A percentile compares a stretch with the other conserved stretches of the same genome.
Conservation (phyloP, 169 alveolate species). For the Babesia gibsoni region DNA sequence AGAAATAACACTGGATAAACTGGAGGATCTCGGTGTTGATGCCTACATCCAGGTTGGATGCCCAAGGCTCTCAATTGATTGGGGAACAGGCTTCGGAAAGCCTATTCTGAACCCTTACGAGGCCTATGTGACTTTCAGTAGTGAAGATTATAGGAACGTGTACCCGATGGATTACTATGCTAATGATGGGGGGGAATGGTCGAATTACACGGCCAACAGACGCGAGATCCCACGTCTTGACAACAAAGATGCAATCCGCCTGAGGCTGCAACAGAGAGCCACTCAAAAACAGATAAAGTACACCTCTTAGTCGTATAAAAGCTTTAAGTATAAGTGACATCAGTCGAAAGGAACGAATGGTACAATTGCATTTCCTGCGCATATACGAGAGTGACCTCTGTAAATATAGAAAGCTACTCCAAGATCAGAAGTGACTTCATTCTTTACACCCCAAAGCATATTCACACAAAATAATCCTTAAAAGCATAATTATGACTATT, state of each 20-base stretch:
- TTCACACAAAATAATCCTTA: too few relatives aligned
- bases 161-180: conserved; percentile 91
- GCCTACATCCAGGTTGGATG: conserved; percentile 91
- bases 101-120: conserved; percentile 97
- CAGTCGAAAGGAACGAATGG: too few relatives aligned
- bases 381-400: too few relatives aligned
- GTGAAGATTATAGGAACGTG: conserved; percentile 58
- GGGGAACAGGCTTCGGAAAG: conserved; percentile 92
- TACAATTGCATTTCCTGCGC: too few relatives aligned
- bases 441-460: too few relatives aligned
- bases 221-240: conserved; percentile 6
- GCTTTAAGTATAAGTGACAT: too few relatives aligned
- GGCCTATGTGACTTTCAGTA: conserved; percentile 91
- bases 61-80: conserved; percentile 98
- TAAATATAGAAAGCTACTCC: too few relatives aligned
- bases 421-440: too few relatives aligned
- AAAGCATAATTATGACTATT: too few relatives aligned
- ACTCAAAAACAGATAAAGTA: conserved; percentile 1
- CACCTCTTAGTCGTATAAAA: neutral
- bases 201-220: conserved; percentile 73
- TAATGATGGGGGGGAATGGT: conserved; percentile 85
- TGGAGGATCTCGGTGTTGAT: conserved; percentile 63
- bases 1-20: conserved; percentile 71
- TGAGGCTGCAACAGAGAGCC: conserved; percentile 17
- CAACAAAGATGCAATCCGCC: conserved; percentile 14